Evolutionary conservation across 768 basidiomycete species (phyloP).

Genomic region (Trametes punicea): DNA sequence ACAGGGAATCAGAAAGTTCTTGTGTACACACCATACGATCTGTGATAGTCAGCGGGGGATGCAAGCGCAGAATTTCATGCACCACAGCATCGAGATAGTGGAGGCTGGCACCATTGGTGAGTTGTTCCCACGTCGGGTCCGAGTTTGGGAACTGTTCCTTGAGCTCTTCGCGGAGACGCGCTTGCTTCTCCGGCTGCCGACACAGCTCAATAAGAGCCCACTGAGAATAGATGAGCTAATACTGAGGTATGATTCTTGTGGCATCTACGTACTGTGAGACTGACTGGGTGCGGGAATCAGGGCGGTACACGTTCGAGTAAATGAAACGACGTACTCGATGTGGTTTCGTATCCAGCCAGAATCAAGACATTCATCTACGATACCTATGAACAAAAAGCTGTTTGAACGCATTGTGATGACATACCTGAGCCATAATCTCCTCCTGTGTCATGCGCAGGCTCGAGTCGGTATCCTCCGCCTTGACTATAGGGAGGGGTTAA

Average conservation of each 20-base stretch:
- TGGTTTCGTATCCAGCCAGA: slow-evolving; percentile 51
- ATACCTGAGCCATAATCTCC: slow-evolving; percentile 40
- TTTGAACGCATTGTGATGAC: neutral
- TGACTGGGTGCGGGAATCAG: slow-evolving; percentile 14
- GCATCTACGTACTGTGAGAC: slow-evolving; percentile 18
- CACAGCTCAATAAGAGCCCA: slow-evolving; percentile 60
- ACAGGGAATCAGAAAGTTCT: neutral
- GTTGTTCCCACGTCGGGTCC: slow-evolving; percentile 56
- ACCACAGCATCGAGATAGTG: slow-evolving; percentile 56
- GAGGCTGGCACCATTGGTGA: slow-evolving; percentile 37
- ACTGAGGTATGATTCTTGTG: too few relatives aligned
- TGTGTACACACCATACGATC: slow-evolving; percentile 41
- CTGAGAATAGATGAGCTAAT: slow-evolving; percentile 13
- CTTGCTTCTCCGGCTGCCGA: slow-evolving; percentile 42
- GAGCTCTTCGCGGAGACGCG: slow-evolving; percentile 49
- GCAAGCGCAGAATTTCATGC: slow-evolving; percentile 43
- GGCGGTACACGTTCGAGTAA: neutral
- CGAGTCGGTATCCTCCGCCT: slow-evolving; percentile 30
- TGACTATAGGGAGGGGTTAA: slow-evolving; percentile 29
- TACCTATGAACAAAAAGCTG: neutral
- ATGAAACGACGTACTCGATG: slow-evolving; percentile 33
- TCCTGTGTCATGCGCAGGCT: slow-evolving; percentile 36
- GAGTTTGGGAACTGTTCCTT: slow-evolving; percentile 31
- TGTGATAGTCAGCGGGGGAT: slow-evolving; percentile 38
- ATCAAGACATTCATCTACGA: slow-evolving; percentile 37